Evolutionary conservation across 202 grass and related monocot genomes (phyloP).

Genomic region (Elaeis oleifera): DNA sequence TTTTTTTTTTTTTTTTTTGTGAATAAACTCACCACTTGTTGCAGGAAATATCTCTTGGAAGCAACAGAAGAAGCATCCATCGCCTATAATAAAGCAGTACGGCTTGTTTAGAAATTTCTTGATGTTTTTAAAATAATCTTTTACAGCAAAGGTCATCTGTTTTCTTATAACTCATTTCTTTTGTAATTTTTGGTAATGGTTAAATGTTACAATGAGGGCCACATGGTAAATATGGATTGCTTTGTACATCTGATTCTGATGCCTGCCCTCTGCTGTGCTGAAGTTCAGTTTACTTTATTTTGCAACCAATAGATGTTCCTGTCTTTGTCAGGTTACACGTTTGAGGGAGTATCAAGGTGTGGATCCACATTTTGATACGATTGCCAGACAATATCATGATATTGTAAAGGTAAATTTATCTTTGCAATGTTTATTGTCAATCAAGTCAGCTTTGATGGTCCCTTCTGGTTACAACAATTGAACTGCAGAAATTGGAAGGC

Average conservation of each 20-base stretch:
- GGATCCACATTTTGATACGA: conserved; percentile 91
- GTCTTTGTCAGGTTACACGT: conserved; percentile 59
- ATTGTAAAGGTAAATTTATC: conserved; percentile 66
- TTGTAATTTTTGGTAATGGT: too few relatives aligned
- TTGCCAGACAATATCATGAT: conserved; percentile 92
- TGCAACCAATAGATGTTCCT: neutral
- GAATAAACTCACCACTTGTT: conserved; percentile 19
- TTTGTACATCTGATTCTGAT: too few relatives aligned
- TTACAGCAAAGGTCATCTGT: too few relatives aligned
- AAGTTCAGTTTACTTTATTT: neutral
- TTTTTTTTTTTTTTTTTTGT: neutral
- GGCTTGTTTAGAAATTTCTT: conserved; percentile 3
- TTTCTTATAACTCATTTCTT: too few relatives aligned
- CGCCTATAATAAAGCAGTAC: conserved; percentile 91
- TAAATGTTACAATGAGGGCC: too few relatives aligned
- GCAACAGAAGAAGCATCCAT: conserved; percentile 96
- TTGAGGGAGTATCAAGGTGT: conserved; percentile 95
- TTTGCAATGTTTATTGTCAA: conserved; percentile 1
- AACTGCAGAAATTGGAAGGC: conserved; percentile 80
- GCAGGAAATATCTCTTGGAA: conserved; percentile 92
- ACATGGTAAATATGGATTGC: too few relatives aligned
- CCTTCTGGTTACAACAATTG: conserved; percentile 9
- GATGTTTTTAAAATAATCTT: neutral
- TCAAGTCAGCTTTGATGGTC: neutral
- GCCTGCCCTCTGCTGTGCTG: too few relatives aligned